Base-by-base conservation (phyloP, 805 yeast species). In the Candida maesae region DNA sequence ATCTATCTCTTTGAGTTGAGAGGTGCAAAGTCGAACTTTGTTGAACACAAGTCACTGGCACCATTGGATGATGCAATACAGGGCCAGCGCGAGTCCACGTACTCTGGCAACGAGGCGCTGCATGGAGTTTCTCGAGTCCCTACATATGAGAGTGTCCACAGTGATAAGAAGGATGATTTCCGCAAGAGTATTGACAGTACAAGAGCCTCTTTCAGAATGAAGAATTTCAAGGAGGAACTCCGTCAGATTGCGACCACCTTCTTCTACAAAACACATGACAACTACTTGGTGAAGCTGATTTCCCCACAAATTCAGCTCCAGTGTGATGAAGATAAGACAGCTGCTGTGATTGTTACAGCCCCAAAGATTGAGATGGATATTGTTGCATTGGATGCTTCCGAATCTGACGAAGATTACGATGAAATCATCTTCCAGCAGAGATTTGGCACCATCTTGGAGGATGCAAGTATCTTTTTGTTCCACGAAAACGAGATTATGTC, bases 291-390 rank as follows among this genome's bases (percentile, higher is more conserved):
- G 23, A 79, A 79, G 44, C 67, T 91, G 32, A 66, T 83, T 6
- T 76, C 87, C 20, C 96, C 97, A 0, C 96, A 91, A 59, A 76
- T 89, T 35, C 97, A 90, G 57, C 53, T 84, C 19, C 70, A 76
- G 35, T 68, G 76, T 13, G 70, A 70, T 23, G 68, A 69, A 39
- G 71, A 73, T 19, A 72, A 68, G 2, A 78, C 76, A 32, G 67
- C 84, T 2, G 76, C 85, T 38, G 69, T 88, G 11, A 59, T 89
- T 25, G 68, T 90, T n/a, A 74, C 84, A 2, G 76, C 95, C 0
- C 93, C 91, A 10, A 69, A 67, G 31, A 78, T 90, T 39, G 83
- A 84, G 51, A 58, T 81, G 20, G 79, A 84, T 46, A 76, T 84
- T 9, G 62, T 87, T n/a, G 72, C 85, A 2, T 76, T 89, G 33